These are phyloP conservation scores for Diddensiella caesifluorescens DNA, from an alignment of 805 yeast genomes.

Conservation along the genomic window DNA sequence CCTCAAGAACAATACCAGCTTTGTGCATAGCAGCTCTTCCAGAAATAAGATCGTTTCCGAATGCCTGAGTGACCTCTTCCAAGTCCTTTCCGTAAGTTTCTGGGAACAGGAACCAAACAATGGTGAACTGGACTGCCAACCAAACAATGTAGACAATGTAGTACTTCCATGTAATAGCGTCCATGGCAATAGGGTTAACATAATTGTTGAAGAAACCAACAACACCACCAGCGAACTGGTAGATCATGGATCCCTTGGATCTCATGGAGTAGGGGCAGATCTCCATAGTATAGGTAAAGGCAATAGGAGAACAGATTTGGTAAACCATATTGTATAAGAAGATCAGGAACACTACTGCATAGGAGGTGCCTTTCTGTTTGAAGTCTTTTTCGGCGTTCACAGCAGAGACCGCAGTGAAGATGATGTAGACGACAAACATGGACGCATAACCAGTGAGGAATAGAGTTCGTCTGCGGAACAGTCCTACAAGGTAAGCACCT, in stretches of 20 bases:
- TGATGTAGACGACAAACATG: conserved; percentile 13
- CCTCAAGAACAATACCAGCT: conserved; percentile 6
- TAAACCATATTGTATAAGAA: conserved; percentile 32
- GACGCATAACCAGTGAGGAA: conserved; percentile 15
- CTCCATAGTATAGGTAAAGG: conserved; percentile 19
- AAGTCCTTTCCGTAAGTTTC: conserved; percentile 40
- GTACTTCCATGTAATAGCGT: conserved; percentile 40
- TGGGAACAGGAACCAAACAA: conserved; percentile 35
- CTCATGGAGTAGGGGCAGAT: conserved; percentile 29
- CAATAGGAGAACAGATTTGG: conserved; percentile 17
- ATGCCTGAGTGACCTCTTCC: conserved; percentile 40
- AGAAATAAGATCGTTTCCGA: conserved; percentile 36
- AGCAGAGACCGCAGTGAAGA: conserved; percentile 37
- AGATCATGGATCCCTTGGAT: conserved; percentile 38
- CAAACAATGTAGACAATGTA: conserved; percentile 34
- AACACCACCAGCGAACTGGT: conserved; percentile 18
- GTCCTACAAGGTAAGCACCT: conserved; percentile 13
- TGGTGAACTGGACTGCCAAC: conserved; percentile 29
- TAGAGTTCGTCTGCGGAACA: conserved; percentile 11
- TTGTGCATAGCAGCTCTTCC: conserved; percentile 12
- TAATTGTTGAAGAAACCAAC: conserved; percentile 29
- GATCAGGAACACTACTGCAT: conserved; percentile 47
- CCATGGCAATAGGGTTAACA: conserved; percentile 38
- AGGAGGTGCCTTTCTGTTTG: conserved; percentile 37
- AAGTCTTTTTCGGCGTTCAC: conserved; percentile 40